Percentiles rank a stretch among this genome's conserved stretches.
phyloP scores from a whole-genome alignment of 768 basidiomycete genomes.

The Megacollybia marginata region DNA sequence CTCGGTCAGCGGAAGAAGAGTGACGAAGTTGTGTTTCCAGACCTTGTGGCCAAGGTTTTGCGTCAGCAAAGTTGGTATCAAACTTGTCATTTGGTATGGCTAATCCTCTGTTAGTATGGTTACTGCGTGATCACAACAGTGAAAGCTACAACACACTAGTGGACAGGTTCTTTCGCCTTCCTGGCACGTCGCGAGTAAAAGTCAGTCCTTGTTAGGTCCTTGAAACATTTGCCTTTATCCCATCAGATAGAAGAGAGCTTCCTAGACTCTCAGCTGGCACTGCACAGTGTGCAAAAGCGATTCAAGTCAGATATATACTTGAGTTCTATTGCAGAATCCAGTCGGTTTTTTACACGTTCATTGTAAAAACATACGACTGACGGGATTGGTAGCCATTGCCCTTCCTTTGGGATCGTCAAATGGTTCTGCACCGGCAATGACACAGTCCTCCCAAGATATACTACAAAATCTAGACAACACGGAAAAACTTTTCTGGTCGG shows the following conservation, averaged over 20 bases:
- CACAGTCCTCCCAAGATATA: slow-evolving; percentile 48
- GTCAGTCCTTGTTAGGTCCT: slow-evolving; percentile 22
- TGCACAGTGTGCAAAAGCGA: slow-evolving; percentile 69
- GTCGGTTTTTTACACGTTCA: slow-evolving; percentile 38
- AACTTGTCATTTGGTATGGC: neutral
- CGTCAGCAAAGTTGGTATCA: slow-evolving; percentile 56
- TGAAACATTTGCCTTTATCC: neutral
- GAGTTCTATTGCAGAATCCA: slow-evolving; percentile 85
- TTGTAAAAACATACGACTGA: neutral
- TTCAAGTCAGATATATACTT: slow-evolving; percentile 86
- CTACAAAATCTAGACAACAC: slow-evolving; percentile 56
- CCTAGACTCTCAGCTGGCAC: slow-evolving; percentile 68
- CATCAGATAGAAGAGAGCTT: slow-evolving; percentile 66
- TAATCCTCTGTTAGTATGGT: slow-evolving; percentile 46
- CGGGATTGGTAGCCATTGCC: slow-evolving; percentile 54
- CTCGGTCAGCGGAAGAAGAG: too few species aligned
- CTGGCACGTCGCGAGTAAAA: slow-evolving; percentile 50
- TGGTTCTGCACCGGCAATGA: slow-evolving; percentile 27
- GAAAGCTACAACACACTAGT: slow-evolving; percentile 48
- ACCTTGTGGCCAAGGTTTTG: slow-evolving; percentile 52
- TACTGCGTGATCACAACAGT: slow-evolving; percentile 49
- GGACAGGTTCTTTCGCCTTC: slow-evolving; percentile 48
- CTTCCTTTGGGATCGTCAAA: slow-evolving; percentile 73
- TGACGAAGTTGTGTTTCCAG: slow-evolving; percentile 50
- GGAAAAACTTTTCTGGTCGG: slow-evolving; percentile 62